These are phyloP conservation scores for Malus sylvestris DNA, from an alignment of 306 rosid genomes.

Conservation along the genomic window DNA sequence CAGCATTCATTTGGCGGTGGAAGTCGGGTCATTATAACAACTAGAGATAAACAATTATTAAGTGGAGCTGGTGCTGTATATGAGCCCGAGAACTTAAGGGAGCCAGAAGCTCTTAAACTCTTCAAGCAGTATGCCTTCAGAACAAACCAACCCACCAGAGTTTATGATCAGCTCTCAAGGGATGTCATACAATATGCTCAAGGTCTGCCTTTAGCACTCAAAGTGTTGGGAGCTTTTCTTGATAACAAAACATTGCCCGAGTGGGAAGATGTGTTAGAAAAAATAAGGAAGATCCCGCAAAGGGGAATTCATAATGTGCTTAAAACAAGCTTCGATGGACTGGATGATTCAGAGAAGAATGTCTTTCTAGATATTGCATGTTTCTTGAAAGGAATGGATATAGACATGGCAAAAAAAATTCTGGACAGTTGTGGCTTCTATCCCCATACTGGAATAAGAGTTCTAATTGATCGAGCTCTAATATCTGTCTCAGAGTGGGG, in stretches of 20 bases:
- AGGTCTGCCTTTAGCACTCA: no score
- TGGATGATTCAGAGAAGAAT: slow-evolving; percentile 14
- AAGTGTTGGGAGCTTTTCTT: no score
- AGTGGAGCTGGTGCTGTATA: not conserved
- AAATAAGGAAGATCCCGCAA: no score
- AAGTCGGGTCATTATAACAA: not conserved
- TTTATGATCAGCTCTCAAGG: not conserved
- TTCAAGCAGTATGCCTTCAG: slow-evolving; percentile 10
- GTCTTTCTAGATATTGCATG: slow-evolving; percentile 26
- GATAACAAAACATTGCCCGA: accelerated
- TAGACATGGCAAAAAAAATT: not conserved
- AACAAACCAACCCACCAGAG: not conserved
- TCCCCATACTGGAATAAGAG: slow-evolving; percentile 18
- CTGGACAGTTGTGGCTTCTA: slow-evolving; percentile 11
- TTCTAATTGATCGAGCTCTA: slow-evolving; percentile 24
- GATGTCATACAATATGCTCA: accelerated
- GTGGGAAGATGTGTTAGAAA: no score
- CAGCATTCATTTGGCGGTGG: no score
- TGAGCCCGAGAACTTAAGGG: not conserved
- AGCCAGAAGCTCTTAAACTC: slow-evolving; percentile 2
- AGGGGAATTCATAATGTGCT: no score
- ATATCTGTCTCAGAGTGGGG: not conserved
- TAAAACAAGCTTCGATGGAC: not conserved
- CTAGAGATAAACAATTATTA: not conserved
- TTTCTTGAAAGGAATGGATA: slow-evolving; percentile 36